A percentile compares a stretch with the other conserved stretches of the same genome.
phyloP scores from a whole-genome alignment of 768 basidiomycete species.

The Lactarius sanguifluus region DNA sequence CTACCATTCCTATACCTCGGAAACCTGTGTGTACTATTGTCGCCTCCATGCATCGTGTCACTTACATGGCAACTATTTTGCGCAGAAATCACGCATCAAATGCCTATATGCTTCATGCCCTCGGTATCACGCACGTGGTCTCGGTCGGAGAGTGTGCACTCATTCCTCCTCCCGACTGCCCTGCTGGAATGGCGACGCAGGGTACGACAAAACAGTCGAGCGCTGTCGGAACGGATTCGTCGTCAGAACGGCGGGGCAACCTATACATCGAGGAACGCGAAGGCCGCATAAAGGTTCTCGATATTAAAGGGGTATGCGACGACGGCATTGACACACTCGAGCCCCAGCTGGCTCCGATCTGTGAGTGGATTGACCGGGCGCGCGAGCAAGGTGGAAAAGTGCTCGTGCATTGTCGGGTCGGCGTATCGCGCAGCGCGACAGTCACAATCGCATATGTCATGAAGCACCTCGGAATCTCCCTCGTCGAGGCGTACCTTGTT shows the following conservation, averaged over 20 bases:
- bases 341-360: constrained; percentile 83
- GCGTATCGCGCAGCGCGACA: constrained; percentile 92
- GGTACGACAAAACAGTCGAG: background rate
- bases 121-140: constrained; percentile 96
- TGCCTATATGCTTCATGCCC: constrained; percentile 91
- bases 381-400: constrained; percentile 81
- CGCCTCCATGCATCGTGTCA: constrained; percentile 17
- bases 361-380: constrained; percentile 92
- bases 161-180: constrained; percentile 57
- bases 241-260: constrained; percentile 60
- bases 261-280: constrained; percentile 87
- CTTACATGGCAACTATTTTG: constrained; percentile 26
- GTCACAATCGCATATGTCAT: constrained; percentile 98
- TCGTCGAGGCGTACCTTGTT: constrained; percentile 92
- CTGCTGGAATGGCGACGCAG: background rate
- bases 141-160: constrained; percentile 95
- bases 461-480: constrained; percentile 81
- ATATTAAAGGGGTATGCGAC: constrained; percentile 91
- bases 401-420: constrained; percentile 97
- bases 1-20: constrained; percentile 93
- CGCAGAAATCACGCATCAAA: constrained; percentile 88
- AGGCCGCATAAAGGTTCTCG: constrained; percentile 86
- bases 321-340: constrained; percentile 95
- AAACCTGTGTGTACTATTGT: constrained; percentile 67
- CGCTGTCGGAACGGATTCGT: constrained; percentile 44